phyloP scores from a whole-genome alignment of 345 rosid genomes.

The Turnera subulata region DNA sequence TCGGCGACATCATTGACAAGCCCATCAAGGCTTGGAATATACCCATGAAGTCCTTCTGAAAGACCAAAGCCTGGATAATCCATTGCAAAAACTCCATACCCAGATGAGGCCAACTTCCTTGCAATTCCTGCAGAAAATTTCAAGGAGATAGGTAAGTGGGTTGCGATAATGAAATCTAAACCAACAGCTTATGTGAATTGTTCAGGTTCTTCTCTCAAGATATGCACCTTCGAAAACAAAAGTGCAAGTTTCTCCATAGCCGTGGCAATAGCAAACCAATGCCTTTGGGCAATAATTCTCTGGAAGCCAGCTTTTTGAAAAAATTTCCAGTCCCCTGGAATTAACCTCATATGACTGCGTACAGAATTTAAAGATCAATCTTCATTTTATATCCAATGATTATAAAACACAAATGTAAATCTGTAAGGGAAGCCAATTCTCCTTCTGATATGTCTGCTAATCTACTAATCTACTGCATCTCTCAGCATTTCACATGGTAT shows the following conservation, averaged over 20 bases:
- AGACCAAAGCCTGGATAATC: constrained; percentile 97
- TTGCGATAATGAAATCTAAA: too few relatives aligned
- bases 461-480: too few relatives aligned
- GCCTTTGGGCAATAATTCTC: constrained; percentile 15
- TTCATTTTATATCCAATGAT: too few relatives aligned
- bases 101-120: constrained; percentile 67
- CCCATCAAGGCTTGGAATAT: constrained; percentile 65
- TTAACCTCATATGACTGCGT: constrained; percentile 18
- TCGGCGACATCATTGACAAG: constrained; percentile 79
- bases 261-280: constrained; percentile 25
- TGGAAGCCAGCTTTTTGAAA: constrained; percentile 26
- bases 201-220: neutral
- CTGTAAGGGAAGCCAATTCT: too few relatives aligned
- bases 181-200: neutral
- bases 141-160: neutral
- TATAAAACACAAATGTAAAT: too few relatives aligned
- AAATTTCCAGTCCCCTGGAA: constrained; percentile 21
- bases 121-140: constrained; percentile 57
- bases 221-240: constrained; percentile 20
- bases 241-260: constrained; percentile 29
- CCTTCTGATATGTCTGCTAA: too few relatives aligned
- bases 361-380: too few relatives aligned
- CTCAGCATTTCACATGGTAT: too few relatives aligned
- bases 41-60: constrained; percentile 89
- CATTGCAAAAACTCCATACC: constrained; percentile 91